Conservation (phyloP, 495 filamentous ascomycete genomes). For the Cercophora samala region DNA sequence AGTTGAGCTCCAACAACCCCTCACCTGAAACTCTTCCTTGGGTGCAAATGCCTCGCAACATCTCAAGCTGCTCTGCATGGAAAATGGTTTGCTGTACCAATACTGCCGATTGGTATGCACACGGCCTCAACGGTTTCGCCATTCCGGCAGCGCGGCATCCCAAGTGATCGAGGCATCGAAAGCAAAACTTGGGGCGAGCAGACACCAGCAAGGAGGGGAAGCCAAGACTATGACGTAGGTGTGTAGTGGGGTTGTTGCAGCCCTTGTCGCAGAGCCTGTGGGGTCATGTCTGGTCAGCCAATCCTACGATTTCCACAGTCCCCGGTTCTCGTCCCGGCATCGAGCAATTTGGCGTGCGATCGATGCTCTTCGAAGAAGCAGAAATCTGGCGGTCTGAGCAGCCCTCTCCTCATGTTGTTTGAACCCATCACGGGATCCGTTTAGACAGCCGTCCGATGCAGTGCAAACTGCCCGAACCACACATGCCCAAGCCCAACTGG, state of each 20-base stretch:
- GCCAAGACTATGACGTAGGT: conserved; percentile 28
- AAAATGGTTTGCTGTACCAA: neutral
- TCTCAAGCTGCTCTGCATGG: neutral
- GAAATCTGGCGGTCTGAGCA: conserved; percentile 1
- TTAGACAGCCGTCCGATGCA: neutral
- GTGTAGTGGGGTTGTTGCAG: conserved; percentile 18
- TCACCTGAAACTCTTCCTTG: neutral
- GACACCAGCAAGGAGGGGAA: conserved; percentile 9
- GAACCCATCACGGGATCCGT: neutral
- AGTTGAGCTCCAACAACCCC: neutral
- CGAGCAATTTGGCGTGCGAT: conserved; percentile 12
- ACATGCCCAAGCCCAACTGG: neutral
- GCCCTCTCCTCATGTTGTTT: neutral
- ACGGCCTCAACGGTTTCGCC: conserved; percentile 4
- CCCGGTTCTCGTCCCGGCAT: neutral
- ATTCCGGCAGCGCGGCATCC: conserved; percentile 2
- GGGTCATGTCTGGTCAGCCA: neutral
- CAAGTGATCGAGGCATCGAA: neutral
- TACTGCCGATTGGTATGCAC: neutral
- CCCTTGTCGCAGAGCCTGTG: conserved; percentile 18
- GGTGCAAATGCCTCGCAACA: neutral
- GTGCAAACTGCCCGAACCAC: conserved; percentile 1
- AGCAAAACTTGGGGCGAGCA: neutral
- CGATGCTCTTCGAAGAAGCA: neutral
- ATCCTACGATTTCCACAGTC: conserved; percentile 7